Conservation (phyloP, 1,284 basidiomycete genomes). For the Malassezia pachydermatis region DNA sequence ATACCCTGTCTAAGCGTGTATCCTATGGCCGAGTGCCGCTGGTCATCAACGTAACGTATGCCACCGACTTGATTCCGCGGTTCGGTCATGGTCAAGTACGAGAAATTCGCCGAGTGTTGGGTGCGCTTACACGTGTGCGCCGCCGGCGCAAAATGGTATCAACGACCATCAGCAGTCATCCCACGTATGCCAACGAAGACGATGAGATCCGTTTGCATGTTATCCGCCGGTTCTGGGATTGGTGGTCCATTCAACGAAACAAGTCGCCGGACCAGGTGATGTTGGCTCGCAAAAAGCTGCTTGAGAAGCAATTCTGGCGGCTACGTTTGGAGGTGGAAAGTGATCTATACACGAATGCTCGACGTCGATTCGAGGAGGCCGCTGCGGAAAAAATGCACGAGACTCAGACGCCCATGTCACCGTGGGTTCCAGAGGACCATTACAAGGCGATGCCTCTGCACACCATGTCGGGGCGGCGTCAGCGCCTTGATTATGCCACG, state of each 20-base stretch:
- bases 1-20: constrained; percentile 28
- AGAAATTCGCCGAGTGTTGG: constrained; percentile 43
- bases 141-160: constrained; percentile 24
- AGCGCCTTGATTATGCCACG: constrained; percentile 35
- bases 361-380: constrained; percentile 24
- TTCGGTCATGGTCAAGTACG: constrained; percentile 43
- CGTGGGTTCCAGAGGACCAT: constrained; percentile 35
- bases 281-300: constrained; percentile 30
- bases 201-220: constrained; percentile 35
- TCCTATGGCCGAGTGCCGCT: constrained; percentile 35
- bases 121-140: constrained; percentile 40
- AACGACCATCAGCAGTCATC: constrained; percentile 4
- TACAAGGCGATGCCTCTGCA: constrained; percentile 29
- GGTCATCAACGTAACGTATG: constrained; percentile 35
- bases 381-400: constrained; percentile 4
- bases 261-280: constrained; percentile 31
- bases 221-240: constrained; percentile 38
- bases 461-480: constrained; percentile 30
- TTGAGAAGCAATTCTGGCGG: constrained; percentile 40
- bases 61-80: constrained; percentile 42
- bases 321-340: constrained; percentile 42
- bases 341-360: constrained; percentile 40
- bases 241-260: constrained; percentile 27
- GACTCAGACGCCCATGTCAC: constrained; percentile 25
- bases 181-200: background rate